Base-by-base conservation (phyloP, 2,329 filamentous ascomycete species). In the Claviceps maximensis region DNA sequence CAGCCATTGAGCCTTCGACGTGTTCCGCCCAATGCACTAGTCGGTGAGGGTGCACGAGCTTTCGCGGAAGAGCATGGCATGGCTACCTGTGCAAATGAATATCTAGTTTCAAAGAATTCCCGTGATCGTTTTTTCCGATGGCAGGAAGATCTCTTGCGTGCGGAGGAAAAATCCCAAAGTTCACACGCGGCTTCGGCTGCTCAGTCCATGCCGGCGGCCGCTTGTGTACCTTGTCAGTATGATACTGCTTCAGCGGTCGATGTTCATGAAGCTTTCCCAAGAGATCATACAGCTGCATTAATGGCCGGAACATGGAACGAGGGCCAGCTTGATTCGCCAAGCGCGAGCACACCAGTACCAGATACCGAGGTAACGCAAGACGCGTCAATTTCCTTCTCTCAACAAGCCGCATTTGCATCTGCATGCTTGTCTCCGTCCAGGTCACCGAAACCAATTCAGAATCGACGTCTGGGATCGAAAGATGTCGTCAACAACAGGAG, bases 1-100 rank as follows among this genome's bases (percentile, higher is more conserved):
- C 77, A 82, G 54, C 82, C 86, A 1, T 71, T 97, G n/a, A 87
- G 88, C 8, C 78, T 97, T 50, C 82, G 87, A 52, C 83, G 93
- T 53, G 89, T 98, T 4, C 90, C 94, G 9, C 93, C 93, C 10
- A 97, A 96, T 61, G 80, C 96, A 25, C 78, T 98, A 1, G 87
- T 95, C 12, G 88, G 89, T 36, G 76, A 87, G 59, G 93, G 93
- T 12, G 93, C 93, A 17, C 84, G 80, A 45, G 79, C 85, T n/a
- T 98, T 94, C 68, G 93, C 91, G 0, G 79, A 80, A 56, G 83
- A 91, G 55, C 79, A 89, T 59, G 84, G 87, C 9, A 80, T 97
- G 64, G 71, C 78, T 0, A 74, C 88, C 12, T 75, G 89, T n/a
- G 77, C 82, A 6, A 83, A 89, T 60, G 86, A 93, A 45, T 76